Percentiles rank a stretch among this genome's conserved stretches.
Evolutionary conservation across 805 yeast species (phyloP).

Genomic region (Schizosaccharomyces lindneri): DNA sequence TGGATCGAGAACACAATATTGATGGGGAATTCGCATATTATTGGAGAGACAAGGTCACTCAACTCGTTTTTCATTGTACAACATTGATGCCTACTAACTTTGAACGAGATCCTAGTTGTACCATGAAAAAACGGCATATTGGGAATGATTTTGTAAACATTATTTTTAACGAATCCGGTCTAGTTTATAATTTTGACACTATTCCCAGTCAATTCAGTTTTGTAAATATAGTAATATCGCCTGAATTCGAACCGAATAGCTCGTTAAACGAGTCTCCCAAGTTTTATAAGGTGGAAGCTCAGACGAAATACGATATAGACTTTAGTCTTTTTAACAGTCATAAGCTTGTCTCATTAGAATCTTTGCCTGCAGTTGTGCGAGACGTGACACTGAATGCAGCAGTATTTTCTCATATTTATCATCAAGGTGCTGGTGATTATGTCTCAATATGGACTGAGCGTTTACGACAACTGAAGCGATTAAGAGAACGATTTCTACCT

Average conservation of each 20-base stretch:
- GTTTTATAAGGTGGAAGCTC: constrained; percentile 3
- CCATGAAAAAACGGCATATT: constrained; percentile 55
- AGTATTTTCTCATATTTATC: constrained; percentile 36
- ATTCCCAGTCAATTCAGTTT: constrained; percentile 64
- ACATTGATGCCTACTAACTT: constrained; percentile 46
- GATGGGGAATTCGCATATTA: constrained; percentile 58
- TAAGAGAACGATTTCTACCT: neutral
- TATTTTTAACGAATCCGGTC: constrained; percentile 47
- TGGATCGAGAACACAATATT: constrained; percentile 39
- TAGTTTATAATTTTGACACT: constrained; percentile 41
- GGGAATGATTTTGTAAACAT: constrained; percentile 69
- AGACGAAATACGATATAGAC: constrained; percentile 18
- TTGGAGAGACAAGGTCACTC: constrained; percentile 49
- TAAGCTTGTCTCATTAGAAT: constrained; percentile 37
- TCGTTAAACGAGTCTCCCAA: constrained; percentile 3
- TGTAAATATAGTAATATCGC: constrained; percentile 53
- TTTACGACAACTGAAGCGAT: neutral
- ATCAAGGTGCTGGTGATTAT: constrained; percentile 1
- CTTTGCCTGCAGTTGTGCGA: constrained; percentile 39
- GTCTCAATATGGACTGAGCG: constrained; percentile 1
- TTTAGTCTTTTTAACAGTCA: constrained; percentile 52
- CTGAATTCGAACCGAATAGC: constrained; percentile 19
- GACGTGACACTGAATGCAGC: constrained; percentile 40
- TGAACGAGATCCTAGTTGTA: constrained; percentile 20
- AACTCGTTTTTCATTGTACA: constrained; percentile 52